Percentiles rank a stretch among this genome's conserved stretches.
phyloP scores from a whole-genome alignment of 306 rosid species.

The Glycine tomentella region DNA sequence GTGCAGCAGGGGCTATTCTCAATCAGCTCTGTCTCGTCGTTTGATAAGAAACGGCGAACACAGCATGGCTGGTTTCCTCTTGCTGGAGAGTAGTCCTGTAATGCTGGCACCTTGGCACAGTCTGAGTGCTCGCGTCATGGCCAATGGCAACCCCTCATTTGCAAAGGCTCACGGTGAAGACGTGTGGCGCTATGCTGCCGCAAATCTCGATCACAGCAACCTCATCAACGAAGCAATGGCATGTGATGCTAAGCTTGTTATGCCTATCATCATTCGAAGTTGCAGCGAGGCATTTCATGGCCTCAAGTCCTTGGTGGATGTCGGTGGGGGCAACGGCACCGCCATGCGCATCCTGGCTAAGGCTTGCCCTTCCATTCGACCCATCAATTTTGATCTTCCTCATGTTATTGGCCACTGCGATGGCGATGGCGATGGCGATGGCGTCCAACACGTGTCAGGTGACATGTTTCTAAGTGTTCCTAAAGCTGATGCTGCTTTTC shows the following conservation, averaged over 20 bases:
- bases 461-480: constrained; percentile 75
- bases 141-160: constrained; percentile 43
- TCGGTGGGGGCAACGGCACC: constrained; percentile 80
- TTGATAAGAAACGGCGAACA: constrained; percentile 39
- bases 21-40: constrained; percentile 54
- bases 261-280: constrained; percentile 48
- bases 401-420: constrained; percentile 55
- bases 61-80: constrained; percentile 37
- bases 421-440: not conserved
- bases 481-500: constrained; percentile 69
- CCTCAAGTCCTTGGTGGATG: constrained; percentile 65
- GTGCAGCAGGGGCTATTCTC: constrained; percentile 1
- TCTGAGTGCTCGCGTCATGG: constrained; percentile 40
- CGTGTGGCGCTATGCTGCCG: constrained; percentile 53
- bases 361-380: constrained; percentile 58
- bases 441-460: constrained; percentile 63
- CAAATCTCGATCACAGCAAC: constrained; percentile 45
- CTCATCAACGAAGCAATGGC: constrained; percentile 80
- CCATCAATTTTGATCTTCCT: constrained; percentile 77
- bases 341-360: constrained; percentile 43
- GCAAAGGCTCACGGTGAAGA: constrained; percentile 61
- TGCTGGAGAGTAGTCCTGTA: constrained; percentile 51
- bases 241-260: constrained; percentile 46
- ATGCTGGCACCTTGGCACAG: constrained; percentile 64
- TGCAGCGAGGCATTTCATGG: constrained; percentile 62